Base-by-base conservation (phyloP, 768 basidiomycete species). In the Leucosporidium scottii region DNA sequence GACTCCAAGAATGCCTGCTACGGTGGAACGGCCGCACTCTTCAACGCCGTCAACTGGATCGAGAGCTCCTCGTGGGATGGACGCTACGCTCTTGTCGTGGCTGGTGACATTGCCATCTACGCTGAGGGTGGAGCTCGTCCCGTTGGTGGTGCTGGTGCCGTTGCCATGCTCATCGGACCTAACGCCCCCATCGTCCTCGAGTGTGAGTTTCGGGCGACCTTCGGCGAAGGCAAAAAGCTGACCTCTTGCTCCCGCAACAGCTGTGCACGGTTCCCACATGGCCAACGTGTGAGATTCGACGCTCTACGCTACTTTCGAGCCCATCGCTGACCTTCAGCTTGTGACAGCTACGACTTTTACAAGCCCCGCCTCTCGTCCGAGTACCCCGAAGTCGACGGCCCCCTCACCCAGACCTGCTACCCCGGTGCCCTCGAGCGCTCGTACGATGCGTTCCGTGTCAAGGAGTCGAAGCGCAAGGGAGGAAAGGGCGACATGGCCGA, bases 1-100 rank as follows among this genome's bases (percentile, higher is more conserved):
- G 96, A 99, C 81, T 93, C 90, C 56, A 98, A 98, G 82, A 99
- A 97, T 78, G 96, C 96, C 25, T 99, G 96, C 82, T 99, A 99
- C 76, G 96, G 96, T 34, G 93, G 91, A 47, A 99, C 96, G 28
- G 96, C 96, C 55, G 96, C 96, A 5, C 86, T 99, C 65, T 99
- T 97, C 86, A 99, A 99, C 80, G 90, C 91, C 58, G 82, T 94
- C 77, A 99, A 99, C 84, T 99, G 96, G 96, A 82, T 97, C 68
- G 94, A 99, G 79, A 89, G 88, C 47, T 86, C 86, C 59, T 91
- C 89, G 8, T 99, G 94, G 96, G 94, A 99, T 75, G 94, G 94
- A 59, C 86, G 94, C 62, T 92, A 94, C 78, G 94, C 96, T 17
- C 93, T 99, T 70, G 93, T 98, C 69, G 92, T 98, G 59, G 87